Conservation (phyloP, 2,329 filamentous ascomycete genomes). For the Fusarium vanettenii region DNA sequence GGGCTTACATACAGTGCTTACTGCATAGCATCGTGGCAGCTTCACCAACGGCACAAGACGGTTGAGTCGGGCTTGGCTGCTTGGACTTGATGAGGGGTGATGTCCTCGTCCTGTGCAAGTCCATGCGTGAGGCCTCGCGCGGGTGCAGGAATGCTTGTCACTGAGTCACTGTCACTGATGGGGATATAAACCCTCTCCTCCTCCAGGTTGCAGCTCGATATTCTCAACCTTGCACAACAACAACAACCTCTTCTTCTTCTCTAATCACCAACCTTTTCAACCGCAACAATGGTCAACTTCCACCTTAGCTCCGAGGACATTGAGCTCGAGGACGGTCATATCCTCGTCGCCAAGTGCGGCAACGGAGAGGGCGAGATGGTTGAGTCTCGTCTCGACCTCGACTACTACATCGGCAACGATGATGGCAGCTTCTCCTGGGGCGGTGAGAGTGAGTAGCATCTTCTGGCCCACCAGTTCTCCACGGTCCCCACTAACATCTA, state of each 20-base stretch:
- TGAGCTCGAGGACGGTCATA: conserved; percentile 61
- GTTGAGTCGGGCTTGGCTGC: conserved; percentile 35
- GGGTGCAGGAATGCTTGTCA: not conserved
- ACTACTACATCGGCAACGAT: conserved; percentile 63
- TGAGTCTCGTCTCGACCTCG: conserved; percentile 61
- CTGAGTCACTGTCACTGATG: not conserved
- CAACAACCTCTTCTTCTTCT: not conserved
- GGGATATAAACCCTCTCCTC: conserved; percentile 14
- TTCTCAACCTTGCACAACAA: conserved; percentile 1
- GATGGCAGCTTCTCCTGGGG: conserved; percentile 62
- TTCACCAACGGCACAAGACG: conserved; percentile 17
- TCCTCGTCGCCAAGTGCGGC: conserved; percentile 57
- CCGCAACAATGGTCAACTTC: conserved; percentile 53
- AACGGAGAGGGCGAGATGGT: conserved; percentile 56
- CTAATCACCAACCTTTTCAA: not conserved
- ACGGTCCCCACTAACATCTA: not conserved
- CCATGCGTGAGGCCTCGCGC: conserved; percentile 29
- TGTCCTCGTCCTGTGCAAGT: not conserved
- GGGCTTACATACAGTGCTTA: conserved; percentile 10
- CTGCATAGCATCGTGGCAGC: conserved; percentile 37
- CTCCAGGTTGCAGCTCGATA: not conserved
- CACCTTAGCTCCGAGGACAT: conserved; percentile 59
- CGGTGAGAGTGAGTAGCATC: conserved; percentile 42
- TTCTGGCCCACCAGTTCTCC: not conserved
- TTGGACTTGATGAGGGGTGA: conserved; percentile 8